Evolutionary conservation across 1,284 basidiomycete genomes (phyloP), one percentile per base, ranked within the genome.

Genomic region (Mycosarcoma maydis): DNA sequence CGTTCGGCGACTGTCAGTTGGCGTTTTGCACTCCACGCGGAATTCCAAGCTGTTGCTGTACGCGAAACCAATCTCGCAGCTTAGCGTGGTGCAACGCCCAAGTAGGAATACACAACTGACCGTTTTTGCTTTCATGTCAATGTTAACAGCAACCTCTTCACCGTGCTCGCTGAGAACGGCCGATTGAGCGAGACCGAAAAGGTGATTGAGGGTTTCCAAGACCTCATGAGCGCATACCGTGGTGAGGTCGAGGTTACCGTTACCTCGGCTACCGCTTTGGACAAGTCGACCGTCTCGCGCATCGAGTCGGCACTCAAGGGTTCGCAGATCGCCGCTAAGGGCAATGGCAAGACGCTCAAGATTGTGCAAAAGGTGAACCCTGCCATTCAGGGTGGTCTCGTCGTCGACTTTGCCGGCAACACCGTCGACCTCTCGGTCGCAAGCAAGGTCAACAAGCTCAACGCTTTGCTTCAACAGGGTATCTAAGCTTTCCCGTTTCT

Each of bases 341-440:
- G 58, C 41, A 74, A 72, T 49, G 78, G 76, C 42, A 78, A 80
- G 73, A 67, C 66, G 39, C 64, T 80, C 74, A 80, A 78, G 66
- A 74, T 80, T 36, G 62, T 62, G 32, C 73, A 75, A 60, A 80
- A 78, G 69, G 76, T 81, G 54, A 78, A 80, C 75, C 74, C 77
- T 10, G 51, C 70, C 40, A 72, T 80, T 54, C 75, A 78, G 66
- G 80, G 80, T 34, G 95, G 95, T 54, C 85, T 98, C 64, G 86
- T 96, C 57, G 90, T 99, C 53, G 95, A 98, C 85, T 94, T 99
- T 83, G 96, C 93, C 73, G 95, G 98, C 86, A 94, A 94, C 87
- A 94, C 92, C 54, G 91, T 97, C 77, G 96, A 98, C 85, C 87
- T 98, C 70, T 93, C 91, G 76, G 94, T 96, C 51, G 89, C 90